phyloP scores from a whole-genome alignment of 495 filamentous ascomycete genomes.

The Penicillium macrosclerotiorum region DNA sequence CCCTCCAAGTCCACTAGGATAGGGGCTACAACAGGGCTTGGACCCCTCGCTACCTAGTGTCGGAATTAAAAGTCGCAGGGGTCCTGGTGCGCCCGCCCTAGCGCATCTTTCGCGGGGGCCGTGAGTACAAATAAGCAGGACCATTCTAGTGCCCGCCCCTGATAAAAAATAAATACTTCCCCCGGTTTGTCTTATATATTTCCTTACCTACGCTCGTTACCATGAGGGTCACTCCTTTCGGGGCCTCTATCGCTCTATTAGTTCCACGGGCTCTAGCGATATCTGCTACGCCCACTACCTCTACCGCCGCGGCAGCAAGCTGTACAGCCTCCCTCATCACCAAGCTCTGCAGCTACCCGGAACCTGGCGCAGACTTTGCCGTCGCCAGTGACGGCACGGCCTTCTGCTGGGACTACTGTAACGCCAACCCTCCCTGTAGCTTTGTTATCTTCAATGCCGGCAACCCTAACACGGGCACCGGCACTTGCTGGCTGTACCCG shows the following conservation, averaged over 20 bases:
- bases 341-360: constrained; percentile 23
- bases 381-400: constrained; percentile 18
- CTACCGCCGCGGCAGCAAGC: constrained; percentile 20
- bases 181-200: constrained; percentile 3
- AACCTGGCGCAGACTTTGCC: constrained; percentile 16
- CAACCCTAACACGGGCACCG: constrained; percentile 21
- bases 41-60: neutral
- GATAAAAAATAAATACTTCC: constrained; percentile 4
- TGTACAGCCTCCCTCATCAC: constrained; percentile 26
- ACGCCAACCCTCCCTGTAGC: constrained; percentile 25
- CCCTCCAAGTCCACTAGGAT: neutral
- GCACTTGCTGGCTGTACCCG: constrained; percentile 28
- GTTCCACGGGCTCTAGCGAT: constrained; percentile 18
- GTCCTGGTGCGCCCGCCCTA: neutral
- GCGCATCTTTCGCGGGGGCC: neutral
- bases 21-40: neutral
- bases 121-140: constrained; percentile 4
- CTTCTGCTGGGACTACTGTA: constrained; percentile 30
- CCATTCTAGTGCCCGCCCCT: neutral
- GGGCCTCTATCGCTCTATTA: constrained; percentile 22
- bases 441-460: constrained; percentile 25
- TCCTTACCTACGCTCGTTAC: constrained; percentile 21
- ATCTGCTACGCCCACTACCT: constrained; percentile 19
- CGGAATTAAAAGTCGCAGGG: neutral
- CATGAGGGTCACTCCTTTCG: constrained; percentile 25